These are phyloP conservation scores for Botryotinia globosa DNA, from an alignment of 2,329 filamentous ascomycete species.

Conservation along the genomic window DNA sequence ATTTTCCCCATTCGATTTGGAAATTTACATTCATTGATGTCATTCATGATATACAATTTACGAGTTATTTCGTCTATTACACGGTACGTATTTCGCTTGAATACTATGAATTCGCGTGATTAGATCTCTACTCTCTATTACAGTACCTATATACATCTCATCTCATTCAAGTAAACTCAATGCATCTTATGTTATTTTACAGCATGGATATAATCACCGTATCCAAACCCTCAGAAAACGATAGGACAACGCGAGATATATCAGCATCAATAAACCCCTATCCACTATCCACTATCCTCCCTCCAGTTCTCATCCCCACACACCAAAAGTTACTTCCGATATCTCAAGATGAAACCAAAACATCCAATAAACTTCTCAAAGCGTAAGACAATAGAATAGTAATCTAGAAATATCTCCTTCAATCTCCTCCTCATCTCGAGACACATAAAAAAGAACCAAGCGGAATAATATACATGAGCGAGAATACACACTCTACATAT, in stretches of 20 bases:
- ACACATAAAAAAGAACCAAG: fast-evolving
- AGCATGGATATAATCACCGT: not conserved
- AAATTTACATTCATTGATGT: not conserved
- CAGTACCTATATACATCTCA: not conserved
- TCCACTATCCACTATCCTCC: not conserved
- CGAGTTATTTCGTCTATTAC: not conserved
- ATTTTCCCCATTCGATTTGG: not conserved
- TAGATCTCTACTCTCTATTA: not conserved
- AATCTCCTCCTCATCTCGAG: not conserved
- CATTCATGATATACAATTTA: not conserved
- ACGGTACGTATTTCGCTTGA: not conserved
- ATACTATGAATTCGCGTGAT: not conserved
- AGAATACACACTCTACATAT: not conserved
- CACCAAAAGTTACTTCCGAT: not conserved
- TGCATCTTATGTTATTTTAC: not conserved
- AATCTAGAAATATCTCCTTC: not conserved
- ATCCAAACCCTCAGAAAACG: not conserved
- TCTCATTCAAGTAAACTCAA: not conserved
- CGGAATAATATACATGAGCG: not conserved
- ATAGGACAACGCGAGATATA: not conserved
- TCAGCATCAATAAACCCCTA: not conserved
- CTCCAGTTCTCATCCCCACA: not conserved
- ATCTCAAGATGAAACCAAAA: not conserved
- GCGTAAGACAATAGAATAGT: not conserved
- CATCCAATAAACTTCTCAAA: not conserved